Conservation (phyloP, 805 yeast species). For the Priceomyces medius region DNA sequence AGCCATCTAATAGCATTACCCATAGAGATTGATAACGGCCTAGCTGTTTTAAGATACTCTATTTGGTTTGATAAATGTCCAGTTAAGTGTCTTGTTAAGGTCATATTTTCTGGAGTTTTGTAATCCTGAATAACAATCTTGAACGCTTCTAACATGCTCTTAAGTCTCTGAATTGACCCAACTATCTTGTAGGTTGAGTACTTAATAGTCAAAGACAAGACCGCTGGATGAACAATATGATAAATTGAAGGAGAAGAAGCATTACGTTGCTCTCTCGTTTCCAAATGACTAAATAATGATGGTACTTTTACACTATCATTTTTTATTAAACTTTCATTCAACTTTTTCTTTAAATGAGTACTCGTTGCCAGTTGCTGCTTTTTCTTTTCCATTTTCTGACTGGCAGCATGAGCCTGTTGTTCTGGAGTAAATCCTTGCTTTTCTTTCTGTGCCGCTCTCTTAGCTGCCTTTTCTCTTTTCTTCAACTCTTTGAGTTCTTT, state of each 20-base stretch:
- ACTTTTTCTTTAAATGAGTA: conserved; percentile 53
- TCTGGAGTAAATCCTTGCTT: conserved; percentile 56
- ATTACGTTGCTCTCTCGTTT: conserved; percentile 73
- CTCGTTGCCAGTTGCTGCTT: conserved; percentile 45
- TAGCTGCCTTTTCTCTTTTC: conserved; percentile 88
- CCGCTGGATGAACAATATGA: conserved; percentile 82
- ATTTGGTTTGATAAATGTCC: conserved; percentile 88
- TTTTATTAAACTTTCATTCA: conserved; percentile 50
- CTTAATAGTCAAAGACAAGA: conserved; percentile 73
- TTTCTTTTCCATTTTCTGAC: conserved; percentile 43
- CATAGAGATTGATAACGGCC: conserved; percentile 92
- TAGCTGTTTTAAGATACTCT: conserved; percentile 83
- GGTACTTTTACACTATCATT: conserved; percentile 45
- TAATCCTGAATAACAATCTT: conserved; percentile 77
- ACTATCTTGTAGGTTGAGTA: conserved; percentile 82
- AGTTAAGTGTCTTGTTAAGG: conserved; percentile 84
- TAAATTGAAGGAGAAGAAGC: conserved; percentile 56
- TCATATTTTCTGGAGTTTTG: conserved; percentile 79
- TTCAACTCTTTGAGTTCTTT: conserved; percentile 85
- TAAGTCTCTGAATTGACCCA: conserved; percentile 85
- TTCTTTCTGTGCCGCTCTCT: conserved; percentile 83
- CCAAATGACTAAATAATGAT: conserved; percentile 74
- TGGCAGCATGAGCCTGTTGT: conserved; percentile 41
- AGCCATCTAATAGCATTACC: conserved; percentile 98
- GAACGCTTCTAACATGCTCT: conserved; percentile 82